A percentile compares a stretch with the other conserved stretches of the same genome.
Conservation (phyloP, 1,284 basidiomycete species). For the Ustilago bromivora region DNA sequence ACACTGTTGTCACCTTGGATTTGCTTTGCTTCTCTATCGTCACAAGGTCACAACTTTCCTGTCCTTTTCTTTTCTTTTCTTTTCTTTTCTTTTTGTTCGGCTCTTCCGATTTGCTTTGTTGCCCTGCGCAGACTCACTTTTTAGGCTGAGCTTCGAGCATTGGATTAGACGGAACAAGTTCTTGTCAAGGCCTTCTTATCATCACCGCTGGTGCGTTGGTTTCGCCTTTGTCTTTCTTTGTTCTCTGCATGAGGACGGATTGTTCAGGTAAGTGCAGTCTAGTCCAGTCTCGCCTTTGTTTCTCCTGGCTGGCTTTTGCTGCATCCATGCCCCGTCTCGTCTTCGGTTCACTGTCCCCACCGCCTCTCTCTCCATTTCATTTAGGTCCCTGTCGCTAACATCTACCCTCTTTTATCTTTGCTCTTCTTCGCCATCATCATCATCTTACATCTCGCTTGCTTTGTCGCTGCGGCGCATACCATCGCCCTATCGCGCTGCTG, state of each 20-base stretch:
- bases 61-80: conserved; percentile 4
- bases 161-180: background rate
- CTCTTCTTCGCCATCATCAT: conserved; percentile 14
- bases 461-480: background rate
- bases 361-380: conserved; percentile 10
- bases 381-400: conserved; percentile 40
- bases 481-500: background rate
- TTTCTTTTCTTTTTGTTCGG: conserved; percentile 7
- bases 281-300: background rate
- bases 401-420: conserved; percentile 20
- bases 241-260: conserved; percentile 12
- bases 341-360: conserved; percentile 9
- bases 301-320: background rate
- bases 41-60: conserved; percentile 8
- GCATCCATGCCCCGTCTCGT: conserved; percentile 8
- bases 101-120: background rate
- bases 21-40: conserved; percentile 17
- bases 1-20: conserved; percentile 32
- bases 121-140: background rate
- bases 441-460: background rate
- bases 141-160: background rate
- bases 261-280: conserved; percentile 23
- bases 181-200: conserved; percentile 14
- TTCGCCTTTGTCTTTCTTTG: conserved; percentile 12
- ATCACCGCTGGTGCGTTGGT: conserved; percentile 41